Percentiles rank a stretch among this genome's conserved stretches.
Conservation (phyloP, 306 rosid species). For the Lathyrus oleraceus region DNA sequence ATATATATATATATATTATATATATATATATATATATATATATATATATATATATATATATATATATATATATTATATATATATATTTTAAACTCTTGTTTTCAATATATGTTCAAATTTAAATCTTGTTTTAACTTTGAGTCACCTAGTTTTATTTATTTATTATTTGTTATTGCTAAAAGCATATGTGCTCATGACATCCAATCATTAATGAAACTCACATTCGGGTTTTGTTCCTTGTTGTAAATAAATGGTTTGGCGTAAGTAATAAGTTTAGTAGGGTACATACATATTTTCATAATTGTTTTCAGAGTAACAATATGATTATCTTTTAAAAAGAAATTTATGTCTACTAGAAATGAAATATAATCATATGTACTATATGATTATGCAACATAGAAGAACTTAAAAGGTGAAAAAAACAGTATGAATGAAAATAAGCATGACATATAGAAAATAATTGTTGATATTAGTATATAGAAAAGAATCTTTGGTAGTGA, state of each 20-base stretch:
- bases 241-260: neutral
- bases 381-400: constrained; percentile 26
- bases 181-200: constrained; percentile 4
- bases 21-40: too few species aligned
- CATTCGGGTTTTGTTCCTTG: constrained; percentile 8
- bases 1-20: too few species aligned
- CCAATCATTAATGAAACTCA: neutral
- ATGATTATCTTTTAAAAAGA: constrained; percentile 12
- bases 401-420: neutral
- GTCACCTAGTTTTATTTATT: neutral
- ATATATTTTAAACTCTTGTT: too few species aligned
- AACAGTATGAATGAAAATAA: neutral
- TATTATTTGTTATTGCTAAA: neutral
- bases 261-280: constrained; percentile 26
- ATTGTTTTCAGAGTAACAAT: neutral
- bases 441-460: neutral
- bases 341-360: neutral
- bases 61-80: too few species aligned
- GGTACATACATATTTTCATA: neutral
- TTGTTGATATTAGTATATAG: neutral
- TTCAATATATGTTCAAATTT: neutral
- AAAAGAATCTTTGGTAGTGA: neutral
- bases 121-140: neutral
- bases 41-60: too few species aligned
- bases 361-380: constrained; percentile 19